Evolutionary conservation across 345 rosid species (phyloP), one percentile per base, ranked within the genome.

Genomic region (Populus simonii): DNA sequence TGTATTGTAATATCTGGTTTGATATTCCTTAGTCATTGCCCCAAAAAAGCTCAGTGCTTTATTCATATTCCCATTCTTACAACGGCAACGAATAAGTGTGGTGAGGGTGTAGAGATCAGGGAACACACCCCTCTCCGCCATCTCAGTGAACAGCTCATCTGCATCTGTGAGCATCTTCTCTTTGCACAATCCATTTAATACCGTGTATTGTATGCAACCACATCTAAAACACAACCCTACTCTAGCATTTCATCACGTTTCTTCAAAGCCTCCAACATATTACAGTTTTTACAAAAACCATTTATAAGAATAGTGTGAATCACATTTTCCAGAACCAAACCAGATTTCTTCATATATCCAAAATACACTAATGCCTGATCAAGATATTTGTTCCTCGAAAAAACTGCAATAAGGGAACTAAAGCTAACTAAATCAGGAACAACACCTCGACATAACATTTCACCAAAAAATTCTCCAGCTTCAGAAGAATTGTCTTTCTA

Each of bases 21-120:
- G 68, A 92, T 88, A 79, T 85, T 89, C 84, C 86, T 84, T 73
- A 10, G 83, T 81, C 96, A 91, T 94, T 72, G 79, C 83, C 59
- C 82, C 79, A 43, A 89, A 92, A 43, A 89, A 79, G 80, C 80
- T 84, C 27, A 86, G 73, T 33, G 96, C 94, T 71, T 81, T 87
- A 22, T 77, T 72, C 86, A 90, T 85, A 82, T 92, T 84, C n/a
- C 94, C 92, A 39, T 86, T 87, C 96, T 87, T 92, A 80, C 97
- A 89, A 70, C 91, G 90, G 11, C 95, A 95, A 81, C 85, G 81
- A 70, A 92, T 94, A 33, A 94, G 89, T 13, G 90, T 91, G 35
- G 96, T 91, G 84, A 89, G 79, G 25, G 98, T 90, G 80, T 78
- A 92, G 71, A 90, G 89, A 73, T 91, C 94, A 38, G 94, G 96